phyloP scores from a whole-genome alignment of 495 filamentous ascomycete species.

The Letharia columbiana region DNA sequence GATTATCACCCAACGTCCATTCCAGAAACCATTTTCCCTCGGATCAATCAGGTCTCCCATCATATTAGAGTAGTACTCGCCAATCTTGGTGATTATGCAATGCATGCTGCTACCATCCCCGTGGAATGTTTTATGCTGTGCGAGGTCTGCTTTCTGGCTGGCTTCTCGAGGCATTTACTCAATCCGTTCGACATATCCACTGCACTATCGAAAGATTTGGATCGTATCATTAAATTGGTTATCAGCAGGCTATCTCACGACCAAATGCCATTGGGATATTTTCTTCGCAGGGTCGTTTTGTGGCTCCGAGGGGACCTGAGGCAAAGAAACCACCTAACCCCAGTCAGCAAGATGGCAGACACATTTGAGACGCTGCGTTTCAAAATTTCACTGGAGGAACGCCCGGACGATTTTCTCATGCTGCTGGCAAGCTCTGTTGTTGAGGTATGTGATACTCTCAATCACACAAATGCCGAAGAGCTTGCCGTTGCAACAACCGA shows the following conservation, averaged over 20 bases:
- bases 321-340: not conserved
- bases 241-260: not conserved
- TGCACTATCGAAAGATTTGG: not conserved
- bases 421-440: too few relatives aligned
- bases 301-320: not conserved
- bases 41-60: conserved; percentile 2
- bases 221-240: not conserved
- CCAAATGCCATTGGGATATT: not conserved
- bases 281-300: not conserved
- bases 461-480: too few relatives aligned
- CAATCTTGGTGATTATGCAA: conserved; percentile 6
- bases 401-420: too few relatives aligned
- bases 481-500: too few relatives aligned
- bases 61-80: not conserved
- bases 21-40: not conserved
- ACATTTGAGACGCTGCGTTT: too few relatives aligned
- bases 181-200: not conserved
- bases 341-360: too few relatives aligned
- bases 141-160: not conserved
- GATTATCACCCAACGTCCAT: not conserved
- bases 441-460: too few relatives aligned
- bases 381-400: too few relatives aligned
- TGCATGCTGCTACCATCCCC: not conserved
- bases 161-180: not conserved
- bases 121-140: conserved; percentile 8